These are phyloP conservation scores for Gamarada debralockiae DNA, from an alignment of 495 filamentous ascomycete species.

Conservation along the genomic window DNA sequence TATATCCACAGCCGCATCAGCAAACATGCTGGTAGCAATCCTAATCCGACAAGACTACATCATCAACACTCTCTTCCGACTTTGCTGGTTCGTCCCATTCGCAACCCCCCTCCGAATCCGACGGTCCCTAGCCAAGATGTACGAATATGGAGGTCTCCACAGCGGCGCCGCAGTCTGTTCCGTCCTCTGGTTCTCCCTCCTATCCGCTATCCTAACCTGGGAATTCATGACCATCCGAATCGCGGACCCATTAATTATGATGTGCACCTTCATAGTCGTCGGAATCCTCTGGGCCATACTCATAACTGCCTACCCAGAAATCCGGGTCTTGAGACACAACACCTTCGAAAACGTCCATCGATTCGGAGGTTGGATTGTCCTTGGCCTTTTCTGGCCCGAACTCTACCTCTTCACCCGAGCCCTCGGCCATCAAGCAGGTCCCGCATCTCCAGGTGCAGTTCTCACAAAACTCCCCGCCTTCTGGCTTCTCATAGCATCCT, in stretches of 20 bases:
- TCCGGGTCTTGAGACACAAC: conserved; percentile 56
- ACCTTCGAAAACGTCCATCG: conserved; percentile 65
- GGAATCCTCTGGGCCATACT: conserved; percentile 41
- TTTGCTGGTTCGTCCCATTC: conserved; percentile 52
- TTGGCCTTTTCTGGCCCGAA: conserved; percentile 58
- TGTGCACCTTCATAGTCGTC: conserved; percentile 36
- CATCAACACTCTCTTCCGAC: conserved; percentile 65
- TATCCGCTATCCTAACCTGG: conserved; percentile 33
- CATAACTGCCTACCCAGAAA: conserved; percentile 43
- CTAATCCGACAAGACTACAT: conserved; percentile 71
- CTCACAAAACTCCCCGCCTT: conserved; percentile 56
- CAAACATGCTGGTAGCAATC: conserved; percentile 44
- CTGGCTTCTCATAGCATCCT: conserved; percentile 63
- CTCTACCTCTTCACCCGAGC: conserved; percentile 31
- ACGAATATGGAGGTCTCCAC: conserved; percentile 75
- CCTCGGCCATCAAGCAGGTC: conserved; percentile 12
- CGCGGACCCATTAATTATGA: conserved; percentile 20
- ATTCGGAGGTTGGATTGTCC: conserved; percentile 58
- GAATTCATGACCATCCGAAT: conserved; percentile 42
- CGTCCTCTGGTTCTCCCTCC: conserved; percentile 62
- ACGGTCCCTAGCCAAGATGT: conserved; percentile 64
- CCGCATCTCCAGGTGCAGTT: conserved; percentile 24
- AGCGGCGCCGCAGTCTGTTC: conserved; percentile 66
- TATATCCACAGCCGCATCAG: conserved; percentile 36
- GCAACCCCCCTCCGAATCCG: conserved; percentile 61